A percentile compares a stretch with the other conserved stretches of the same genome.
Evolutionary conservation across 768 basidiomycete species (phyloP).

Genomic region (Pholiota conissans): DNA sequence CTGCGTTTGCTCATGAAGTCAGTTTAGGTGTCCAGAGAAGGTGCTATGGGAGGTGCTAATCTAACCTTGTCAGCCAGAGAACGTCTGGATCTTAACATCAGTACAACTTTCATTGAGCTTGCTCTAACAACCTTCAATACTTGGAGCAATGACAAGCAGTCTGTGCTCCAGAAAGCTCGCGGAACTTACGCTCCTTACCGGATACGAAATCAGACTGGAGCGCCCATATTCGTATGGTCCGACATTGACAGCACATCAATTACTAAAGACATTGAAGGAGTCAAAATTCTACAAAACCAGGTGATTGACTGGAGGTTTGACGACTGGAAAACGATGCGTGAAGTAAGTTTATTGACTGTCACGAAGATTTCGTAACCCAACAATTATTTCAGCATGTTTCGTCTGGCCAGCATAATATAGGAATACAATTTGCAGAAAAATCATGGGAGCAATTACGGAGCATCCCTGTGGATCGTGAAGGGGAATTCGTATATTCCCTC

Average conservation of each 20-base stretch:
- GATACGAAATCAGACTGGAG: conserved; percentile 88
- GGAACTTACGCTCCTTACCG: conserved; percentile 94
- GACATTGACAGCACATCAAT: conserved; percentile 61
- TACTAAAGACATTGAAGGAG: conserved; percentile 46
- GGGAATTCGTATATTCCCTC: conserved; percentile 86
- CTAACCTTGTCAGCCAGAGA: conserved; percentile 73
- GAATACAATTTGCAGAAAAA: conserved; percentile 81
- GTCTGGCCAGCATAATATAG: conserved; percentile 81
- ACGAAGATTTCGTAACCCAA: background rate
- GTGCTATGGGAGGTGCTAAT: conserved; percentile 48
- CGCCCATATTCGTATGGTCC: conserved; percentile 83
- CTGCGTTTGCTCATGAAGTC: background rate
- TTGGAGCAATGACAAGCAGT: conserved; percentile 73
- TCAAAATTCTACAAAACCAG: conserved; percentile 71
- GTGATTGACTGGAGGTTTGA: conserved; percentile 95
- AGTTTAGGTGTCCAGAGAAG: conserved; percentile 54
- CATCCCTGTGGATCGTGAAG: conserved; percentile 92
- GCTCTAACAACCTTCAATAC: conserved; percentile 71
- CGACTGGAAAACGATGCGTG: conserved; percentile 92
- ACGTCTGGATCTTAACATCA: conserved; percentile 88
- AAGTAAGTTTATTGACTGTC: conserved; percentile 49
- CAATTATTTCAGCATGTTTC: conserved; percentile 51
- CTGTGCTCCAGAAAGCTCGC: conserved; percentile 71
- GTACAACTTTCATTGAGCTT: conserved; percentile 87
- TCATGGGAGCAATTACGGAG: conserved; percentile 87